Conservation (phyloP, 2,329 filamentous ascomycete species). For the Amylocarpus encephaloides region DNA sequence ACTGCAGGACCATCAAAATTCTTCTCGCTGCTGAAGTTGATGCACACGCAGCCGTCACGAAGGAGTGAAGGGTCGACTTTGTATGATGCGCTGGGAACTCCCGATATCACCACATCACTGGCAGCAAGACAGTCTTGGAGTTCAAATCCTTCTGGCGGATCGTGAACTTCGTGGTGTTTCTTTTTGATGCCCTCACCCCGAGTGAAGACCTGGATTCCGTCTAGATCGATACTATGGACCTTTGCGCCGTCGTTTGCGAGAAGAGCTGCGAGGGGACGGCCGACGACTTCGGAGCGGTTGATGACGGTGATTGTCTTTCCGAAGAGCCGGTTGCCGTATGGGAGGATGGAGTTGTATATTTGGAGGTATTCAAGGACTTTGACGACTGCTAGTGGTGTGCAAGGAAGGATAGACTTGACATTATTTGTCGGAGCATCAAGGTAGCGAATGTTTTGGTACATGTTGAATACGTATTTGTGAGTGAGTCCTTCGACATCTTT, state of each 20-base stretch:
- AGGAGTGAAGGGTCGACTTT: slow-evolving; percentile 83
- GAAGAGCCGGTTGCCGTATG: slow-evolving; percentile 86
- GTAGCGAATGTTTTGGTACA: slow-evolving; percentile 98
- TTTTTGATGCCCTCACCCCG: slow-evolving; percentile 82
- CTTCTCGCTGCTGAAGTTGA: slow-evolving; percentile 95
- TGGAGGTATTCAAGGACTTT: slow-evolving; percentile 95
- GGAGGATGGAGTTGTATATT: slow-evolving; percentile 92
- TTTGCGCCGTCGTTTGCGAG: slow-evolving; percentile 93
- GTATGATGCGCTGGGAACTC: slow-evolving; percentile 80
- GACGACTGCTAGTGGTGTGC: slow-evolving; percentile 90
- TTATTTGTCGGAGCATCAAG: slow-evolving; percentile 70
- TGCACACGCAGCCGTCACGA: slow-evolving; percentile 89
- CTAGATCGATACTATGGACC: slow-evolving; percentile 92
- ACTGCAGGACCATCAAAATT: slow-evolving; percentile 82
- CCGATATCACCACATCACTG: slow-evolving; percentile 91
- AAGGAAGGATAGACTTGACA: slow-evolving; percentile 89
- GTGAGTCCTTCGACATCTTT: slow-evolving; percentile 96
- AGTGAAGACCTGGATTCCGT: slow-evolving; percentile 86
- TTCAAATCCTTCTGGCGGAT: slow-evolving; percentile 70
- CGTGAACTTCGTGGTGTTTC: slow-evolving; percentile 73
- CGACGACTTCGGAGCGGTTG: slow-evolving; percentile 94
- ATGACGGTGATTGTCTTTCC: slow-evolving; percentile 94
- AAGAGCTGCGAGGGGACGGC: slow-evolving; percentile 82
- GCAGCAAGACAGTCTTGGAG: slow-evolving; percentile 76
- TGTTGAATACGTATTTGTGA: slow-evolving; percentile 95